Base-by-base conservation (phyloP, 179 eudicot genomes). In the Spinacia oleracea region DNA sequence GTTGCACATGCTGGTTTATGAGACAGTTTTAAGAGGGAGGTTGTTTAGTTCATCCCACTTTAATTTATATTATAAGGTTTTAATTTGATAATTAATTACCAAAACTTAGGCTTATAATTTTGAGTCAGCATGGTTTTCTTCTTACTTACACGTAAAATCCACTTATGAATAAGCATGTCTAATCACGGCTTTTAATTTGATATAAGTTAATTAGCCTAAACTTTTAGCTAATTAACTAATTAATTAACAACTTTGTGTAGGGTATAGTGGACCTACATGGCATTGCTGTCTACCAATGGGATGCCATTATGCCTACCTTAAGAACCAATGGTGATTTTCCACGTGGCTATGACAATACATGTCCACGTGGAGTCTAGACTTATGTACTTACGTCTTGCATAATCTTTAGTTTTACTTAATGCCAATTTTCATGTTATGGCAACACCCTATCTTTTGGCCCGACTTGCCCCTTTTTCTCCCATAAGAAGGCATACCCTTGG, bases 1-100 rank as follows among this genome's bases (percentile, higher is more conserved):
- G 27, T 16, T 65, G 82, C 84, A 84, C 87, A 84, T 81, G 84
- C 73, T 50, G 40, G 6, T 6, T 48, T 64, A 78, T 69, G 74
- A 70, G 80, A 50, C 72, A 77, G 7, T 25, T 77, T 53, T 29
- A 68, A 15, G 73, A 55, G 70, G 51, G 15, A 21, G 21, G 15
- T 74, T 38, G 51, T 56, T 75, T 43, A 60, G 72, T 34, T 65
- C 20, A 45, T 42, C 15, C 29, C 73, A 69, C 43, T 69, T 32
- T 21, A 35, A 25, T 48, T 48, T 25, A 46, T 50, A 45, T 56
- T 34, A n/a, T 55, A 32, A 12, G 31, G 42, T 42, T 38, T 34
- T 5, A 66, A 6, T 65, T 64, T 64, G 32, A 66, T n/a, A n/a
- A n/a, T n/a, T n/a, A n/a, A n/a, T 45, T 11, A 45, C 14, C 5